Conservation (phyloP, 2,329 filamentous ascomycete species). For the Epichloe bromicola region DNA sequence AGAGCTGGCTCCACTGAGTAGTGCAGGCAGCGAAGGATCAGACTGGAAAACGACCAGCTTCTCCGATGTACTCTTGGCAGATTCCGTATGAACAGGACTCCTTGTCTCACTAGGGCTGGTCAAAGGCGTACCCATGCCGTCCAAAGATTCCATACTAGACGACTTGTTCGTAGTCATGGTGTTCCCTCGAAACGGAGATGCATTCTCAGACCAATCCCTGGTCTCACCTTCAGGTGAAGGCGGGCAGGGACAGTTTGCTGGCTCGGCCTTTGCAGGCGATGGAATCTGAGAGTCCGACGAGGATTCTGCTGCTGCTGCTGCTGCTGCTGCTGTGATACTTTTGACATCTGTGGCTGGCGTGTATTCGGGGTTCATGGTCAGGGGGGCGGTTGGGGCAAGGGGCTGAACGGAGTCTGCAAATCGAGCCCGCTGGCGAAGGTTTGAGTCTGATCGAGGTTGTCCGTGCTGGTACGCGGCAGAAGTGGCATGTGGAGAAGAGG, state of each 20-base stretch:
- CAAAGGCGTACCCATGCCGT: constrained; percentile 34
- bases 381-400: background rate
- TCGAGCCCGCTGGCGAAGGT: constrained; percentile 20
- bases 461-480: constrained; percentile 27
- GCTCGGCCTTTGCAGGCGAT: constrained; percentile 8
- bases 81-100: constrained; percentile 33
- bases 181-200: constrained; percentile 24
- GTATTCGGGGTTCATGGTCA: background rate
- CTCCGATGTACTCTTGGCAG: constrained; percentile 29
- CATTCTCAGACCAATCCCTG: constrained; percentile 20
- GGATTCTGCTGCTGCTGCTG: background rate
- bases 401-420: background rate
- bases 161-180: constrained; percentile 34
- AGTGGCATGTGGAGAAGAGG: constrained; percentile 22
- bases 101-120: constrained; percentile 42
- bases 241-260: constrained; percentile 26
- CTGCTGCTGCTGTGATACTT: background rate
- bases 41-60: constrained; percentile 44
- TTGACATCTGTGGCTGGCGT: background rate
- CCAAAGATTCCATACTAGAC: constrained; percentile 39
- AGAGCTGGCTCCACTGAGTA: constrained; percentile 51
- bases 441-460: constrained; percentile 32
- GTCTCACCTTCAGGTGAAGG: constrained; percentile 27
- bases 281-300: background rate
- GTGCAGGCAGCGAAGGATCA: constrained; percentile 49